These are phyloP conservation scores for Ascochyta clinopodiicola DNA, from an alignment of 2,329 filamentous ascomycete species.

Conservation along the genomic window DNA sequence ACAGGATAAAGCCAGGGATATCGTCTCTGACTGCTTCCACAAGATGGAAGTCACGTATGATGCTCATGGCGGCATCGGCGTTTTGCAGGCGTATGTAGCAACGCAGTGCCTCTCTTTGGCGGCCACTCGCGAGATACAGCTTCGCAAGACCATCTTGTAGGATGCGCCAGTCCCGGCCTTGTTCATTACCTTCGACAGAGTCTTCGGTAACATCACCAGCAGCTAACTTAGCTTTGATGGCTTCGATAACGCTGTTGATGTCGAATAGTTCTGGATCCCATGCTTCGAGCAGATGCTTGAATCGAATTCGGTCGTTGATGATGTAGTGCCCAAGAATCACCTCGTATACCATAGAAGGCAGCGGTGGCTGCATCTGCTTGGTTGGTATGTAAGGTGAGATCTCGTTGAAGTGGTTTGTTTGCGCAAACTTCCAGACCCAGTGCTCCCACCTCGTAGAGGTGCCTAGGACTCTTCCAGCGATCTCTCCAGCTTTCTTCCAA, in stretches of 20 bases:
- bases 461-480: conserved; percentile 82
- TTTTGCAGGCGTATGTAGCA: conserved; percentile 93
- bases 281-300: conserved; percentile 78
- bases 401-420: conserved; percentile 84
- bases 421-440: conserved; percentile 92
- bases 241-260: conserved; percentile 74
- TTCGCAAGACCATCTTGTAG: conserved; percentile 87
- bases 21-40: conserved; percentile 88
- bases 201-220: conserved; percentile 77
- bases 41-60: conserved; percentile 89
- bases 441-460: conserved; percentile 88
- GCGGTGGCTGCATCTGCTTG: conserved; percentile 75
- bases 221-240: conserved; percentile 81
- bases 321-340: conserved; percentile 90
- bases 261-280: conserved; percentile 90
- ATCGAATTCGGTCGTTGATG: conserved; percentile 73
- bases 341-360: conserved; percentile 86
- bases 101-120: conserved; percentile 81
- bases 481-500: conserved; percentile 78
- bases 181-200: conserved; percentile 74
- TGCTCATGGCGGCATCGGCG: conserved; percentile 82
- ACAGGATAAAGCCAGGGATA: conserved; percentile 83
- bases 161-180: conserved; percentile 83
- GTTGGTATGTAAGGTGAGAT: conserved; percentile 85
- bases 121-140: conserved; percentile 81